phyloP scores from a whole-genome alignment of 2,329 filamentous ascomycete genomes.

The Ilyonectria sp. region DNA sequence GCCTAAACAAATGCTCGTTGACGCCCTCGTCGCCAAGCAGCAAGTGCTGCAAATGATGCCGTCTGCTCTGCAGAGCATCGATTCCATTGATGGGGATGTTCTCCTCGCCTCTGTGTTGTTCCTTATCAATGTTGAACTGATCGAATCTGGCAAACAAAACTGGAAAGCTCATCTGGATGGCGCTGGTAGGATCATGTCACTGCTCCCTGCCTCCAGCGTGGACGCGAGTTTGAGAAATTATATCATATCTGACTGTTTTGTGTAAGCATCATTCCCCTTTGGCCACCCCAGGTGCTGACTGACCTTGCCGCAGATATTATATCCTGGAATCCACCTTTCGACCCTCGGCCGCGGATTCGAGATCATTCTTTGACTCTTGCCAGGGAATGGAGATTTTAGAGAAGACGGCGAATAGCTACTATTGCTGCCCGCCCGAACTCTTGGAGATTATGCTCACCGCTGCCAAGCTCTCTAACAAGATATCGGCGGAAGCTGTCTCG shows the following conservation, averaged over 20 bases:
- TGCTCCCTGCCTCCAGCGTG: conserved; percentile 52
- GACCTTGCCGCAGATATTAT: conserved; percentile 55
- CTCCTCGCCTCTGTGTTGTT: conserved; percentile 64
- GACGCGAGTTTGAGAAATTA: conserved; percentile 59
- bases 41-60: conserved; percentile 61
- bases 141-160: conserved; percentile 63
- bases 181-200: conserved; percentile 60
- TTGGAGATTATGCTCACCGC: conserved; percentile 61
- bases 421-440: conserved; percentile 62
- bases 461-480: conserved; percentile 56
- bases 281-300: conserved; percentile 35
- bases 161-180: conserved; percentile 65
- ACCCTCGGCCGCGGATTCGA: conserved; percentile 49
- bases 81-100: conserved; percentile 56
- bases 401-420: conserved; percentile 61
- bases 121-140: conserved; percentile 66
- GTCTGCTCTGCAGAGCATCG: conserved; percentile 56
- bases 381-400: conserved; percentile 57
- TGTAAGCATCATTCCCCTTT: conserved; percentile 47
- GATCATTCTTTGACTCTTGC: conserved; percentile 54
- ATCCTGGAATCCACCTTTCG: conserved; percentile 63
- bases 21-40: conserved; percentile 63
- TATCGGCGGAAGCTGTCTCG: conserved; percentile 46
- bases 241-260: conserved; percentile 64
- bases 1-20: conserved; percentile 53